Percentiles rank a stretch among this genome's conserved stretches.
Conservation (phyloP, 139 green algal genomes). For the Chlamydomonas incerta region DNA sequence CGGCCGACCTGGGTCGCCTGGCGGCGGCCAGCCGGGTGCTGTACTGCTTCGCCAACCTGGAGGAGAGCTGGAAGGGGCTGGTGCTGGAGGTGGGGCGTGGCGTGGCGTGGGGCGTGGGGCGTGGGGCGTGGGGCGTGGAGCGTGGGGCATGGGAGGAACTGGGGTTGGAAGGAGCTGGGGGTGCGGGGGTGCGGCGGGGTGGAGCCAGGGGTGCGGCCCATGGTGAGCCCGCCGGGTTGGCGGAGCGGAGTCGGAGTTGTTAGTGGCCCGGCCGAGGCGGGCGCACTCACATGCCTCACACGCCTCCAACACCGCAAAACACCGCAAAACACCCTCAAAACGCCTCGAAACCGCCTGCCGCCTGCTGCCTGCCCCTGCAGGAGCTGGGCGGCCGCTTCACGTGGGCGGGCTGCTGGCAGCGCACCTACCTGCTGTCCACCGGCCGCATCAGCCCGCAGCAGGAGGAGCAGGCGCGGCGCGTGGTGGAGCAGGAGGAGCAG, state of each 20-base stretch:
- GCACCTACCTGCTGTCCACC: constrained; percentile 8
- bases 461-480: not conserved
- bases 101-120: not conserved
- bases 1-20: constrained; percentile 62
- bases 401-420: constrained; percentile 39
- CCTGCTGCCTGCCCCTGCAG: not conserved
- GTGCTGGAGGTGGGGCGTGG: constrained; percentile 74
- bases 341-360: not conserved
- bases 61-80: constrained; percentile 92
- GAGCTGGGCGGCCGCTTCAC: constrained; percentile 26
- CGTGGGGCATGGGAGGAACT: no score
- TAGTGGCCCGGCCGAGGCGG: no score
- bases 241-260: no score
- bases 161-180: no score
- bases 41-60: constrained; percentile 85
- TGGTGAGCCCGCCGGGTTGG: no score
- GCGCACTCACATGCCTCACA: not conserved
- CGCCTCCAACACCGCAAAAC: not conserved
- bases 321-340: not conserved
- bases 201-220: no score
- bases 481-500: not conserved
- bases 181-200: no score
- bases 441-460: not conserved
- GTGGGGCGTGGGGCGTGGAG: no score
- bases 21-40: constrained; percentile 65